Conservation (phyloP, 1,284 basidiomycete genomes). For the Austropuccinia psidii region DNA sequence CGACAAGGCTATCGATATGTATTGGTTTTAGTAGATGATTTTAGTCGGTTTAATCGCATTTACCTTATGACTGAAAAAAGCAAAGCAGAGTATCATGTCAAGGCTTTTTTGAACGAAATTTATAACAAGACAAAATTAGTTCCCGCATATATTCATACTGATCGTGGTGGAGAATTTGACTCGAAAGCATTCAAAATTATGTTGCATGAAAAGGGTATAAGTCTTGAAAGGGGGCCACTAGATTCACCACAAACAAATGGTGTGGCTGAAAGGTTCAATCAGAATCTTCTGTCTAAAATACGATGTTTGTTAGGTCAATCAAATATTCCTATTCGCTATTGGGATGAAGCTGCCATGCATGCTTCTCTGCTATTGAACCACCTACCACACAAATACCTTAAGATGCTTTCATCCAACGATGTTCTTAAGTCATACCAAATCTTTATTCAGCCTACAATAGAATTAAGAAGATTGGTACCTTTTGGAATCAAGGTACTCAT, state of each 20-base stretch:
- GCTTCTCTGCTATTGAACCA: background rate
- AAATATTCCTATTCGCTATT: background rate
- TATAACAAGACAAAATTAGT: background rate
- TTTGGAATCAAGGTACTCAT: background rate
- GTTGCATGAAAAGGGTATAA: background rate
- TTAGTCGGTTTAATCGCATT: background rate
- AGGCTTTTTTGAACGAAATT: background rate
- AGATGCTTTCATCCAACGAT: background rate
- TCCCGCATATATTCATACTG: background rate
- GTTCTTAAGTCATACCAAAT: background rate
- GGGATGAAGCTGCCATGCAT: background rate
- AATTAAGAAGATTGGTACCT: background rate
- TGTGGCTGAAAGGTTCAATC: background rate
- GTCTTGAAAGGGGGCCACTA: background rate
- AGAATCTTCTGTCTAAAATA: background rate
- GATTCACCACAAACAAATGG: constrained; percentile 1
- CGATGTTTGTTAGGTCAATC: background rate
- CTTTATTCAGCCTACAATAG: background rate
- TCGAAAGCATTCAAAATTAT: background rate
- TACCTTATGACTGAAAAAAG: background rate
- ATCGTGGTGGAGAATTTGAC: background rate
- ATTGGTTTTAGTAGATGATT: constrained; percentile 1
- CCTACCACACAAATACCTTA: background rate
- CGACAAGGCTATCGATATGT: background rate
- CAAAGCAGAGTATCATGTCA: background rate